Base-by-base conservation (phyloP, 2,329 filamentous ascomycete species). In the Fusarium nygamai region DNA sequence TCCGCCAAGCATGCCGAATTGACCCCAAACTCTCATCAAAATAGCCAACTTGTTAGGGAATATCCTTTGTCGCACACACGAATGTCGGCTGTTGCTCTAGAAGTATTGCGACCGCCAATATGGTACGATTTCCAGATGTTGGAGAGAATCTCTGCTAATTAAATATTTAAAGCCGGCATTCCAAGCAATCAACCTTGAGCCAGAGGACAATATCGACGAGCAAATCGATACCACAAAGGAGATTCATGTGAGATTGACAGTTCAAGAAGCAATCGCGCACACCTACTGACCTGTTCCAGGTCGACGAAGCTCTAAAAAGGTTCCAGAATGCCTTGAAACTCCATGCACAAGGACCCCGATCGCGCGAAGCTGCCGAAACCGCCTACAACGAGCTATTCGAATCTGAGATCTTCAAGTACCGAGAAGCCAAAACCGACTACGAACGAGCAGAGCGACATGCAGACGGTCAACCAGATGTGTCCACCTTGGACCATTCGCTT, bases 181-280 rank as follows among this genome's bases (percentile, higher is more conserved):
- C 85, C 91, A 92, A 79, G 94, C 96, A 61, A 91, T 98, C 83
- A 99, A 99, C 82, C 90, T 98, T 84, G 95, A 98, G 83, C 93
- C 94, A 16, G 96, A 98, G 84, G 94, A 97, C 80, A 94, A 94
- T 66, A 87, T 92, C 73, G 95, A 98, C 80, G 94, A 97, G 78
- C 95, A 98, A 83, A 87, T 98, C 79, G 96, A 99, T 82, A 95
- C 96, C 78, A 98, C 95, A 39, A 96, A 96, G 82, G 96, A 98
- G 83, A 91, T 99, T 60, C 95, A 98, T 79, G 89, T 90, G 73
- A 53, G 82, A 78, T 33, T 22, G 8, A 24, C 2, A 16, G 10
- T 19, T 10, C 16, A 3, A 5, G 6, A 7, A 12, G 10, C 29
- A 20, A 24, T 41, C 14, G 38, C 24, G 38, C 27, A 39, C 17